phyloP scores from a whole-genome alignment of 768 basidiomycete species.

The Lactarius akahatsu region DNA sequence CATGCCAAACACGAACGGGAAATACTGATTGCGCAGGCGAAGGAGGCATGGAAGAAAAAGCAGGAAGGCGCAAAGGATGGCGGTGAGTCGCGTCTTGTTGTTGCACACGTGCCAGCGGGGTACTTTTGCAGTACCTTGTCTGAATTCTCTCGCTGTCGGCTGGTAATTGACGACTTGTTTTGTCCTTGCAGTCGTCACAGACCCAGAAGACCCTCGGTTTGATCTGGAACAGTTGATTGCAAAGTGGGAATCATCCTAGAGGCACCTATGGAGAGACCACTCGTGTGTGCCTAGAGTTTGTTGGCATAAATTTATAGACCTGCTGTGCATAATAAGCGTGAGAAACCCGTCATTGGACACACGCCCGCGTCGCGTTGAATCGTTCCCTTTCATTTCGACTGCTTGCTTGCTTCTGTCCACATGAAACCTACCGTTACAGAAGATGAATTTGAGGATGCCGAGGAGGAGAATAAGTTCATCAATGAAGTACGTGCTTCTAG shows the following conservation, averaged over 20 bases:
- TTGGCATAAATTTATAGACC: slow-evolving; percentile 27
- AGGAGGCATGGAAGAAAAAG: slow-evolving; percentile 87
- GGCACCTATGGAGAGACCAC: slow-evolving; percentile 15
- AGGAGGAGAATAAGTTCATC: slow-evolving; percentile 86
- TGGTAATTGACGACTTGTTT: slow-evolving; percentile 6
- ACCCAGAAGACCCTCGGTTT: slow-evolving; percentile 94
- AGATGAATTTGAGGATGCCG: slow-evolving; percentile 79
- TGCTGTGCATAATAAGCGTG: slow-evolving; percentile 17
- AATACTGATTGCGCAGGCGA: slow-evolving; percentile 79
- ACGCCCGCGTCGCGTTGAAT: slow-evolving; percentile 22
- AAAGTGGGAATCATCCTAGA: slow-evolving; percentile 67
- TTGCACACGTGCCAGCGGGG: neutral
- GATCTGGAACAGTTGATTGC: slow-evolving; percentile 89
- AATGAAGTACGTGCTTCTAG: slow-evolving; percentile 60
- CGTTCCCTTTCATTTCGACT: neutral
- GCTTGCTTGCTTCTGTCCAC: neutral
- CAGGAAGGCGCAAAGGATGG: slow-evolving; percentile 53
- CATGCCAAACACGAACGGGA: slow-evolving; percentile 72
- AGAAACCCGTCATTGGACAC: slow-evolving; percentile 6
- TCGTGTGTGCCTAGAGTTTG: slow-evolving; percentile 17
- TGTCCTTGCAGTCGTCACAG: slow-evolving; percentile 66
- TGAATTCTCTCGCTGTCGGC: neutral
- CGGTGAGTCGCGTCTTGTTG: slow-evolving; percentile 47
- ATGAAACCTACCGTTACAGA: slow-evolving; percentile 56
- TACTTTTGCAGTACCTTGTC: neutral